A percentile compares a stretch with the other conserved stretches of the same genome.
These are phyloP conservation scores for Cyclotella cryptica DNA, from an alignment of 108 stramenopile species.

Conservation along the genomic window DNA sequence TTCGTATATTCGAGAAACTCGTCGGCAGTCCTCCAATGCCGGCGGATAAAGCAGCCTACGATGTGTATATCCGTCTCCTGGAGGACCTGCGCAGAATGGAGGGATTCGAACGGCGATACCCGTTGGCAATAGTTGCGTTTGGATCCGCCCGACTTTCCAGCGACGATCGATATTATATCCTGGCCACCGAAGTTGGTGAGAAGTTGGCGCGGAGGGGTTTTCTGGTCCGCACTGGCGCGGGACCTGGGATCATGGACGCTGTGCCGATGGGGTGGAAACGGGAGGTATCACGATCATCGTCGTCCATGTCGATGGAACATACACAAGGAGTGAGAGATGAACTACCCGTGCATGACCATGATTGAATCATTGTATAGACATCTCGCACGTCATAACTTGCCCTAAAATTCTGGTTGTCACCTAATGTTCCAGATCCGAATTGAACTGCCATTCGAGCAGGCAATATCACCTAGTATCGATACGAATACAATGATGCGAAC, in stretches of 20 bases:
- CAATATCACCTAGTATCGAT: constrained; percentile 32
- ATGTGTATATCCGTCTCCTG: constrained; percentile 10
- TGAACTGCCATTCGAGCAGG: constrained; percentile 43
- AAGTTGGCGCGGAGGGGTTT: constrained; percentile 24
- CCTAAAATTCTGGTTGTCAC: not conserved
- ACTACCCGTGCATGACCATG: not conserved
- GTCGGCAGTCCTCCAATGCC: constrained; percentile 39
- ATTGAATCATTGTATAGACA: not conserved
- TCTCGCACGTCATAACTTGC: not conserved
- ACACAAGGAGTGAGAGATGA: constrained; percentile 31
- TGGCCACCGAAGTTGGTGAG: constrained; percentile 29
- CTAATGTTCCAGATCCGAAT: constrained; percentile 24
- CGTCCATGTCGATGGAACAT: not conserved
- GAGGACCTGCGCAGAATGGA: constrained; percentile 33
- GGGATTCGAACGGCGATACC: constrained; percentile 36
- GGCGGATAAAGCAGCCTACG: constrained; percentile 6
- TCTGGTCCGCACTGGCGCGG: constrained; percentile 35
- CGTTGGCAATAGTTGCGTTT: constrained; percentile 39
- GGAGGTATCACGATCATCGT: constrained; percentile 6
- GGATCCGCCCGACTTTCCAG: constrained; percentile 27
- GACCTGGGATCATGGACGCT: constrained; percentile 46
- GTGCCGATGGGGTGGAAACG: constrained; percentile 35
- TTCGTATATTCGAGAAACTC: constrained; percentile 31
- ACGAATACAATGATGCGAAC: constrained; percentile 42
- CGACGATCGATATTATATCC: constrained; percentile 28